Conservation (phyloP, 2,329 filamentous ascomycete species). For the Diaporthe longicolla region DNA sequence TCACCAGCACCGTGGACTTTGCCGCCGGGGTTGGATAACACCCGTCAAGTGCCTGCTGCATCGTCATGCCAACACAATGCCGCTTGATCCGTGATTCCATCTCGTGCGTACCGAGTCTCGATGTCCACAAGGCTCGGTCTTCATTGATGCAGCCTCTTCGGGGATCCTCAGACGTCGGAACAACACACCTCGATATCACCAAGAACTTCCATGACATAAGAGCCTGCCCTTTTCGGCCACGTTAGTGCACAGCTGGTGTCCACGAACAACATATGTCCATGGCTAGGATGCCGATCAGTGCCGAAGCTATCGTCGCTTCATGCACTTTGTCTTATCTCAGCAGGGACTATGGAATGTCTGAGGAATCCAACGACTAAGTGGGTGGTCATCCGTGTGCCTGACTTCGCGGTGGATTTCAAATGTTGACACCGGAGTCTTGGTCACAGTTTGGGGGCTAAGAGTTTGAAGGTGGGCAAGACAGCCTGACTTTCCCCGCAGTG, state of each 20-base stretch:
- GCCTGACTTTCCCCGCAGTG: background rate
- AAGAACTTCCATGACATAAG: background rate
- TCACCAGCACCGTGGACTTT: background rate
- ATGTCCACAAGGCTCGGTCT: background rate
- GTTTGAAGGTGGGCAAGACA: background rate
- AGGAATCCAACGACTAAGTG: background rate
- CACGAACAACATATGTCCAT: background rate
- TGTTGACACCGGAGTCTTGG: background rate
- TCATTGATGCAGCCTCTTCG: background rate
- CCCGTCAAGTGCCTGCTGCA: too few relatives aligned
- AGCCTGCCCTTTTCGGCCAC: background rate
- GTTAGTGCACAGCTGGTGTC: background rate
- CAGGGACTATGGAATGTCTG: background rate
- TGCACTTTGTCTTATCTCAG: background rate
- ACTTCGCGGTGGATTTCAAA: too few relatives aligned
- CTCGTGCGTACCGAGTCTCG: background rate
- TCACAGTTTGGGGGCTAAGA: background rate
- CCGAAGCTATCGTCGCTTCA: background rate
- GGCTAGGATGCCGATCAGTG: background rate
- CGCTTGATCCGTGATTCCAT: conserved; percentile 21
- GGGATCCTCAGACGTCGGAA: background rate
- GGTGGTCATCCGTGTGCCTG: background rate
- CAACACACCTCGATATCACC: background rate
- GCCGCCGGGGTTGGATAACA: too few relatives aligned
- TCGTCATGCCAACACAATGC: background rate